Percentiles rank a stretch among this genome's conserved stretches.
phyloP scores from a whole-genome alignment of 176 grass and related monocot species.

The Miscanthus lutarioriparius region DNA sequence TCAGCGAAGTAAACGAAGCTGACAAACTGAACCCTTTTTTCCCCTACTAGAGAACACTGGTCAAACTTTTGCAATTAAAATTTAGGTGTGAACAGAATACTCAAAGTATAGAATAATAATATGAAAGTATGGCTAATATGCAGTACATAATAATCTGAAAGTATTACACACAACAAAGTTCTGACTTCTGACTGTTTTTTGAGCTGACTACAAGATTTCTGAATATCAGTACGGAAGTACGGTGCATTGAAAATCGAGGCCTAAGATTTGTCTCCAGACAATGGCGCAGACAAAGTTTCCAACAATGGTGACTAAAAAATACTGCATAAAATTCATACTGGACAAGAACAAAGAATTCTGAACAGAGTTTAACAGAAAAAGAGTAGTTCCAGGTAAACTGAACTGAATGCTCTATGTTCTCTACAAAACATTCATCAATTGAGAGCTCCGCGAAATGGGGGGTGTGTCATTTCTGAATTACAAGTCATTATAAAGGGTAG shows the following conservation, averaged over 20 bases:
- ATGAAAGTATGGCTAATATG: background rate
- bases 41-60: background rate
- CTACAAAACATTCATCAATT: conserved; percentile 43
- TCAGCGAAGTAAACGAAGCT: conserved; percentile 16
- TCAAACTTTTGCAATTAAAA: conserved; percentile 15
- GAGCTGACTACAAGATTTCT: background rate
- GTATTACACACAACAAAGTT: background rate
- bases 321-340: conserved; percentile 33
- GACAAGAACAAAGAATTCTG: conserved; percentile 35
- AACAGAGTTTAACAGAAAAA: conserved; percentile 32
- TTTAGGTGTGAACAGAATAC: background rate
- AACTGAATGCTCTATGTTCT: conserved; percentile 66
- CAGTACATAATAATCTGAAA: background rate
- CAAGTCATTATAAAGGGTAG: conserved; percentile 50
- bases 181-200: background rate
- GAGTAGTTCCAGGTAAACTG: conserved; percentile 58
- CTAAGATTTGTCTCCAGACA: background rate
- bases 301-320: conserved; percentile 46
- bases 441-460: conserved; percentile 50
- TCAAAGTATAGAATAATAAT: background rate
- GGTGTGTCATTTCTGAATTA: conserved; percentile 58
- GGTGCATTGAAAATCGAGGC: background rate
- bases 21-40: background rate
- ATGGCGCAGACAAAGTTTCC: background rate
- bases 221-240: background rate